Evolutionary conservation across 768 basidiomycete species (phyloP), one percentile per base, ranked within the genome.

Genomic region (Psilocybe subaeruginosa): DNA sequence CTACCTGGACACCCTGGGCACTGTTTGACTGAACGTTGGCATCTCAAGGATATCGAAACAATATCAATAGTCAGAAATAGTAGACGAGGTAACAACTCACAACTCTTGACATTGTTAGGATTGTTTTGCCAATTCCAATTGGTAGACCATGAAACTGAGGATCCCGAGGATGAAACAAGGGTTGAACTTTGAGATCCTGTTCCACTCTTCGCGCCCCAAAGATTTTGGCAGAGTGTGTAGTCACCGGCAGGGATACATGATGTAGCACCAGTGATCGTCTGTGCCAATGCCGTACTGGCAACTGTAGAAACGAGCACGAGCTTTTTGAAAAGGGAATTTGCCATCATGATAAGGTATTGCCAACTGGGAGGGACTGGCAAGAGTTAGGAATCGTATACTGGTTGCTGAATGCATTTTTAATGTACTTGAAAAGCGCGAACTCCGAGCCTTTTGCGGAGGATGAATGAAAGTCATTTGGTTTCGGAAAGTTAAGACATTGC

Each of bases 171-270:
- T 58, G 71, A 74, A 52, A 76, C 64, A 51, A 86, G 70, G 0
- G 83, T 85, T 0, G 85, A 81, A 39, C 69, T 73, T 66, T 87
- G 82, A 16, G 70, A 75, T 12, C 84, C 85, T 0, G 78, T 78
- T 12, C 85, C 85, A 16, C 74, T 60, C 82, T 82, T 54, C 17
- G 69, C 65, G 12, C 83, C 84, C 85, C 85, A 87, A 23, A 83
- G 79, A 68, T 87, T 84, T 67, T 85, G 81, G 74, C 85, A 86
- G 47, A 86, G 77, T 0, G 76, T 80, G 69, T 75, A 87, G 11
- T 70, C 68, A 2, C 84, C 84, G 30, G 54, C 39, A 14, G 54
- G 41, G 39, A 56, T 8, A 46, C 54, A 56, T 37, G 17, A n/a
- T 7, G 54, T 56, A 8, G 54, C 19, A 19, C 54, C 54, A 16